Evolutionary conservation across 192 early-diverging fungal species (phyloP).

Genomic region (Coemansia sp.): DNA sequence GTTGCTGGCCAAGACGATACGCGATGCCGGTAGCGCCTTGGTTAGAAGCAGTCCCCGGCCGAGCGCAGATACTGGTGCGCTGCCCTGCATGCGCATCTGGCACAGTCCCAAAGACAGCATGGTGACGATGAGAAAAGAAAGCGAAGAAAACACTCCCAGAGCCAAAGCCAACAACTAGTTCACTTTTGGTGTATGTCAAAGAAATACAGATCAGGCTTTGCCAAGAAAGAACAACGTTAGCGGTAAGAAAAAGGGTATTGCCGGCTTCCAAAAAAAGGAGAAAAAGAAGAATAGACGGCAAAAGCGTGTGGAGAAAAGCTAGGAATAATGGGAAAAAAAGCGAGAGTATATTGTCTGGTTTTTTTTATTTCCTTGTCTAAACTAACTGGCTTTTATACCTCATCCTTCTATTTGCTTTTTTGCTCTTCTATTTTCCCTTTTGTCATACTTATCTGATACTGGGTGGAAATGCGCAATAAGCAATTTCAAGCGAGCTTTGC

Average conservation of each 20-base stretch:
- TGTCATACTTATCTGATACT: not conserved
- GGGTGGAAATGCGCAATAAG: constrained; percentile 1
- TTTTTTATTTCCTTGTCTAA: not conserved
- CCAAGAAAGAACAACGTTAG: too few species aligned
- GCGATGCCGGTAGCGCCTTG: not conserved
- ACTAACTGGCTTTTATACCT: too few species aligned
- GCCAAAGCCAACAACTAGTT: too few species aligned
- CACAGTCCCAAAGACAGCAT: not conserved
- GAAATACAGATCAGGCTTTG: too few species aligned
- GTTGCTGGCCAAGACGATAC: not conserved
- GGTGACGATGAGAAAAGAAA: not conserved
- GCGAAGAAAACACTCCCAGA: too few species aligned
- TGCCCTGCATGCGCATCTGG: not conserved
- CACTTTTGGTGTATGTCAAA: too few species aligned
- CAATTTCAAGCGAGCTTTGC: too few species aligned
- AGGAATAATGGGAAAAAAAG: not conserved
- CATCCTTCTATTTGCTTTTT: too few species aligned
- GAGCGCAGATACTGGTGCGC: not conserved
- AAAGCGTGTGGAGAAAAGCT: not conserved
- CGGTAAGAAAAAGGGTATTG: too few species aligned
- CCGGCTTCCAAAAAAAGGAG: too few species aligned
- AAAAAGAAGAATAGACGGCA: not conserved
- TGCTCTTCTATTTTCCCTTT: too few species aligned
- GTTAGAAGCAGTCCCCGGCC: not conserved
- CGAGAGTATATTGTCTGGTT: too few species aligned